phyloP scores from a whole-genome alignment of 1,284 basidiomycete genomes.

The Mycena citricolor region DNA sequence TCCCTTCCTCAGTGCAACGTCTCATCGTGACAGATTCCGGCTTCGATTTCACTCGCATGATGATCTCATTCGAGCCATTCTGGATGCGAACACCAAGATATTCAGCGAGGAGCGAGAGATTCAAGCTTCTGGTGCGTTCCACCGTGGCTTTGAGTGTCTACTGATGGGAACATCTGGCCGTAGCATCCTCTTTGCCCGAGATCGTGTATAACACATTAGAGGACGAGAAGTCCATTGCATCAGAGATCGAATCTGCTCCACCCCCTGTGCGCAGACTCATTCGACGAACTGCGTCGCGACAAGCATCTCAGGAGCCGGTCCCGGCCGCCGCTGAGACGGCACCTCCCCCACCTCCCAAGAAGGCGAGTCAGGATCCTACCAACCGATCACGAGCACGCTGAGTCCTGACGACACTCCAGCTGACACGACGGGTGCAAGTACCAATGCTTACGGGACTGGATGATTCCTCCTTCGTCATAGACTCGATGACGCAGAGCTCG shows the following conservation, averaged over 20 bases:
- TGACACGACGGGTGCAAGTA: slow-evolving; percentile 35
- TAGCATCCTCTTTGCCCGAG: slow-evolving; percentile 39
- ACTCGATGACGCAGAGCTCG: slow-evolving; percentile 24
- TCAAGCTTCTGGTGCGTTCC: slow-evolving; percentile 22
- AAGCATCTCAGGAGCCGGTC: slow-evolving; percentile 33
- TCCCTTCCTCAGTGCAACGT: slow-evolving; percentile 5
- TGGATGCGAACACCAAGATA: slow-evolving; percentile 41
- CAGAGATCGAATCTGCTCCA: slow-evolving; percentile 23
- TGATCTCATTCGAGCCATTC: slow-evolving; percentile 42
- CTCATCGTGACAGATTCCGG: slow-evolving; percentile 33
- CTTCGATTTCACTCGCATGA: slow-evolving; percentile 37
- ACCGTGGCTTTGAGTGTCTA: slow-evolving; percentile 3
- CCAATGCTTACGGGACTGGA: slow-evolving; percentile 36
- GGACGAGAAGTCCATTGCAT: slow-evolving; percentile 39
- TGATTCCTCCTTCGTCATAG: slow-evolving; percentile 34
- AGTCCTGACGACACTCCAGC: no score
- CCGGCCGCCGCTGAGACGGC: slow-evolving; percentile 15
- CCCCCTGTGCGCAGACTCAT: slow-evolving; percentile 29
- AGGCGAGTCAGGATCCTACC: no score
- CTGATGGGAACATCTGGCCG: neutral
- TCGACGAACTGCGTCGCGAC: slow-evolving; percentile 37
- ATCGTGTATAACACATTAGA: slow-evolving; percentile 44
- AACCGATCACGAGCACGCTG: no score
- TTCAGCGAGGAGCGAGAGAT: neutral
- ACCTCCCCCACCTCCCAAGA: no score